These are phyloP conservation scores for Capsicum baccatum DNA, from an alignment of 257 asterid genomes.

Conservation along the genomic window DNA sequence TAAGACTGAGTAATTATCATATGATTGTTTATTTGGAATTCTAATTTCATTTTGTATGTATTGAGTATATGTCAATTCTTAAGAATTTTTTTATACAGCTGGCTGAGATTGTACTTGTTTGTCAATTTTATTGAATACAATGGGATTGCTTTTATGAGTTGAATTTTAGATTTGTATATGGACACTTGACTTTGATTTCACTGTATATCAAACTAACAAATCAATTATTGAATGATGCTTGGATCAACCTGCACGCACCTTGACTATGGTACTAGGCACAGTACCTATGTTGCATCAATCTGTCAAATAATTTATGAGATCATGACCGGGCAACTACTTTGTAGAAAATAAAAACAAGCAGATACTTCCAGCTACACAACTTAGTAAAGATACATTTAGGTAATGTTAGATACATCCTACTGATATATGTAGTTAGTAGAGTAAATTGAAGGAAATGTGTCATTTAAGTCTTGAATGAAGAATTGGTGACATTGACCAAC, in stretches of 20 bases:
- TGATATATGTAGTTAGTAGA: too few species aligned
- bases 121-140: not conserved
- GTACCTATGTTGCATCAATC: too few species aligned
- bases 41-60: conserved; percentile 2
- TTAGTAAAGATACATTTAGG: not conserved
- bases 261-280: not conserved
- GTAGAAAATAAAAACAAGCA: not conserved
- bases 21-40: conserved; percentile 12
- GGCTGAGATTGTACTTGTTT: not conserved
- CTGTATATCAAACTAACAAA: too few species aligned
- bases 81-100: not conserved
- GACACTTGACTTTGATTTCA: too few species aligned
- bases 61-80: not conserved
- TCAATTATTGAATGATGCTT: not conserved
- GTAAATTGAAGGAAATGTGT: too few species aligned
- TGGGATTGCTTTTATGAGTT: not conserved
- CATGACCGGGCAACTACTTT: too few species aligned
- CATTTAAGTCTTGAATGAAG: too few species aligned
- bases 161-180: too few species aligned
- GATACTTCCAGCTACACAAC: not conserved
- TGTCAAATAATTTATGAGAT: too few species aligned
- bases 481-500: too few species aligned
- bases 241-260: not conserved
- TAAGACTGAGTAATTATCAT: conserved; percentile 54
- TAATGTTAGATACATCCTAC: too few species aligned